A percentile compares a stretch with the other conserved stretches of the same genome.
Evolutionary conservation across 1,139 yeast species (phyloP).

Genomic region (Kazachstania sp.): DNA sequence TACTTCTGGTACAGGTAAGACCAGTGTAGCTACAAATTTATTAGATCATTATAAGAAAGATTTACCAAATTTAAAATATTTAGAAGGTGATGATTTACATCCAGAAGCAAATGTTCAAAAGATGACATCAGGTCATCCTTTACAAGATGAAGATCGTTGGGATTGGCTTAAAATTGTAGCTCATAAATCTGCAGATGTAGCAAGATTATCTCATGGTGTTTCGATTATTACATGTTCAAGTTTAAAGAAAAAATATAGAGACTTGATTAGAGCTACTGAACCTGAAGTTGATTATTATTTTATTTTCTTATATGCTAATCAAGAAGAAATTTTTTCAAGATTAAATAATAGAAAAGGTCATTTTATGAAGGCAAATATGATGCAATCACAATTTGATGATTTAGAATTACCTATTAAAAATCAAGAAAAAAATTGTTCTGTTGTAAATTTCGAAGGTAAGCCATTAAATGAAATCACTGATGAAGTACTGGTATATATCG

Average conservation of each 20-base stretch:
- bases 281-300: conserved; percentile 43
- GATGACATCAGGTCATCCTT: conserved; percentile 73
- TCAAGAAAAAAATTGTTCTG: conserved; percentile 28
- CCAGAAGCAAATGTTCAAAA: conserved; percentile 66
- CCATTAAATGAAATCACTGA: conserved; percentile 37
- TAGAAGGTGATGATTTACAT: conserved; percentile 84
- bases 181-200: conserved; percentile 29
- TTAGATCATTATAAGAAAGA: conserved; percentile 25
- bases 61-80: conserved; percentile 40
- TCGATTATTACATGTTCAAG: conserved; percentile 78
- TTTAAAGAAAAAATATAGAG: conserved; percentile 64
- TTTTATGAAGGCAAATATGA: conserved; percentile 81
- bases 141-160: conserved; percentile 86
- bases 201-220: conserved; percentile 29
- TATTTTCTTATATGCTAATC: conserved; percentile 58
- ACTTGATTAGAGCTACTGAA: conserved; percentile 37
- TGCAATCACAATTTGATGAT: conserved; percentile 63
- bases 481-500: conserved; percentile 26
- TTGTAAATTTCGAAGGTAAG: conserved; percentile 32
- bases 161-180: conserved; percentile 66
- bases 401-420: conserved; percentile 58
- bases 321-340: conserved; percentile 51
- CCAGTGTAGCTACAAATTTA: conserved; percentile 60
- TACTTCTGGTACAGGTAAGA: conserved; percentile 91
- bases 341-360: conserved; percentile 60